Percentiles rank a stretch among this genome's conserved stretches.
Conservation (phyloP, 805 yeast species). For the Ogataea saltuana region DNA sequence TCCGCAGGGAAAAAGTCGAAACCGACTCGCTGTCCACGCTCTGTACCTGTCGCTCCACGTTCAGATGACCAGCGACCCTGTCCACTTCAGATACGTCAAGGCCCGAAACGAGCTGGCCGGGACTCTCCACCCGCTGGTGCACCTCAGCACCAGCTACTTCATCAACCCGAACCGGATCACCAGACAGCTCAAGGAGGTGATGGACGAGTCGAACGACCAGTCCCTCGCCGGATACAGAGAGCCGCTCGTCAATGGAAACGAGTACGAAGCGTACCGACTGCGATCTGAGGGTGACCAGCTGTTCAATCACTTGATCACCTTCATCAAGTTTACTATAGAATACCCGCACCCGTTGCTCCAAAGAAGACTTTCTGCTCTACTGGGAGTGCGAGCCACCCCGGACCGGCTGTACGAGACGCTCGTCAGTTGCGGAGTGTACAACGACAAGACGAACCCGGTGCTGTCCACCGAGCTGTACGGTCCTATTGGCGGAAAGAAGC, state of each 20-base stretch:
- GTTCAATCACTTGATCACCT: slow-evolving; percentile 26
- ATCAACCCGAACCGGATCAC: slow-evolving; percentile 28
- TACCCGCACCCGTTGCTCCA: slow-evolving; percentile 35
- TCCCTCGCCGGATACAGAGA: slow-evolving; percentile 19
- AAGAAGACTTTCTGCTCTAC: slow-evolving; percentile 14
- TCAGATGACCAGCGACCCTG: slow-evolving; percentile 29
- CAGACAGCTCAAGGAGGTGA: slow-evolving; percentile 19
- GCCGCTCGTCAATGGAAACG: slow-evolving; percentile 18
- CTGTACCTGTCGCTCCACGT: slow-evolving; percentile 25
- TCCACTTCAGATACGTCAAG: slow-evolving; percentile 24
- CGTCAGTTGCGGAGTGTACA: slow-evolving; percentile 19
- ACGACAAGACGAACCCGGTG: slow-evolving; percentile 24
- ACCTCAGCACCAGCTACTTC: slow-evolving; percentile 21
- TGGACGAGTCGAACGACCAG: slow-evolving; percentile 14
- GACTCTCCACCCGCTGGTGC: slow-evolving; percentile 24
- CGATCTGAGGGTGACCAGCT: slow-evolving; percentile 16
- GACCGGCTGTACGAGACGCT: slow-evolving; percentile 20
- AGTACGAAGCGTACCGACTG: slow-evolving; percentile 17
- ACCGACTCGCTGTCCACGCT: slow-evolving; percentile 16
- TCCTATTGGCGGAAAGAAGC: neutral
- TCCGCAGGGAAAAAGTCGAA: slow-evolving; percentile 4
- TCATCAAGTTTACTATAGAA: slow-evolving; percentile 32
- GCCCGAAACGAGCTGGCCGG: slow-evolving; percentile 19
- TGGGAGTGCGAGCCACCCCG: slow-evolving; percentile 18
- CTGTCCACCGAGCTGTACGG: slow-evolving; percentile 30